These are phyloP conservation scores for Beauveria varroae DNA, from an alignment of 2,329 filamentous ascomycete species.

Conservation along the genomic window DNA sequence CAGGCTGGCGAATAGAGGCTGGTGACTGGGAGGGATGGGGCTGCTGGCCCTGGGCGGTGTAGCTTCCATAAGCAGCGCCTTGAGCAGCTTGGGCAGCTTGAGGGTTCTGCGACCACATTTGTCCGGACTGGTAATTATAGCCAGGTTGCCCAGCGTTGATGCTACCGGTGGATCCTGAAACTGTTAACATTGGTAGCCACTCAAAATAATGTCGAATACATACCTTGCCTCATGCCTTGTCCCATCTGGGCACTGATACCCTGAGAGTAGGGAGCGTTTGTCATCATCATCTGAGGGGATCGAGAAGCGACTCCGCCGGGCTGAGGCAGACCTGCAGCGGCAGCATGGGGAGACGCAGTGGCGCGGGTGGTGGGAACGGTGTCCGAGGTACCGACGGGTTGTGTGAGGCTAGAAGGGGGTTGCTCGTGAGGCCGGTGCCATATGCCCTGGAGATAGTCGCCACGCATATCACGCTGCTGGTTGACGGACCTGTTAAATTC, in stretches of 20 bases:
- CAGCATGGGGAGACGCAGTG: constrained; percentile 50
- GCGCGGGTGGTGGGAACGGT: constrained; percentile 43
- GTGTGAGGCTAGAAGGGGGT: constrained; percentile 43
- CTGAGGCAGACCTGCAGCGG: constrained; percentile 47
- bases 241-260: constrained; percentile 62
- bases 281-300: constrained; percentile 60
- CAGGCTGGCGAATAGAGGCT: constrained; percentile 49
- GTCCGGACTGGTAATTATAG: constrained; percentile 56
- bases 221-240: constrained; percentile 64
- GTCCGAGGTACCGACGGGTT: constrained; percentile 31
- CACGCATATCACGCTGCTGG: constrained; percentile 70
- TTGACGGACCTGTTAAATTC: constrained; percentile 85
- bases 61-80: constrained; percentile 40
- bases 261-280: constrained; percentile 59
- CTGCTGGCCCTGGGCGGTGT: constrained; percentile 46
- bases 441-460: constrained; percentile 69
- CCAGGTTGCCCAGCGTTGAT: constrained; percentile 43
- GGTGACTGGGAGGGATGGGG: constrained; percentile 46
- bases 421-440: constrained; percentile 82
- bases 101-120: constrained; percentile 60
- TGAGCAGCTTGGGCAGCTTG: constrained; percentile 32
- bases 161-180: constrained; percentile 42
- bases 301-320: constrained; percentile 53
- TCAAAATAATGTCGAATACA: constrained; percentile 41
- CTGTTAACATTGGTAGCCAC: constrained; percentile 60